Percentiles rank a stretch among this genome's conserved stretches.
Conservation (phyloP, 2,329 filamentous ascomycete genomes). For the Talaromyces sp. region DNA sequence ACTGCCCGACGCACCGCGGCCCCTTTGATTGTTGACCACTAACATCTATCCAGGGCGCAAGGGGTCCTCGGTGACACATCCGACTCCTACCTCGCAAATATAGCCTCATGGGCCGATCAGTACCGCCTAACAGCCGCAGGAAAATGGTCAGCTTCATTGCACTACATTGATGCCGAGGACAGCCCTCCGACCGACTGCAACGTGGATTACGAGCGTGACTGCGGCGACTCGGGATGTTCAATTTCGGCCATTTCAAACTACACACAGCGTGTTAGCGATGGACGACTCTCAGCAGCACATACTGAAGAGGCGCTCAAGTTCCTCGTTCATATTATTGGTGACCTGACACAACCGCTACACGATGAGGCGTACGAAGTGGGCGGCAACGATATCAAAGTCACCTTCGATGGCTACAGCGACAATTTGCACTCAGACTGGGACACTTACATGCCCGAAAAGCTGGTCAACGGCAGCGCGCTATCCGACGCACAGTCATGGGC, state of each 20-base stretch:
- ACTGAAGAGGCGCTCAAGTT: slow-evolving; percentile 52
- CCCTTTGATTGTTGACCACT: not conserved
- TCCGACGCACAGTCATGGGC: slow-evolving; percentile 28
- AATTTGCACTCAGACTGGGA: slow-evolving; percentile 79
- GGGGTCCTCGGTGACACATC: slow-evolving; percentile 48
- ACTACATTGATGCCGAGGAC: slow-evolving; percentile 57
- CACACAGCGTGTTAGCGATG: slow-evolving; percentile 24
- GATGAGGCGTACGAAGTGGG: slow-evolving; percentile 63
- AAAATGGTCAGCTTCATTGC: slow-evolving; percentile 50
- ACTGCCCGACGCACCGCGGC: too few species aligned
- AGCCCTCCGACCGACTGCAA: slow-evolving; percentile 51
- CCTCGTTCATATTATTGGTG: slow-evolving; percentile 62
- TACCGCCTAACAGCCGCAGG: slow-evolving; percentile 55
- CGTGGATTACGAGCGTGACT: slow-evolving; percentile 56
- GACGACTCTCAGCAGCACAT: slow-evolving; percentile 37
- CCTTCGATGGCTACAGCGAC: slow-evolving; percentile 58
- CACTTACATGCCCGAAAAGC: slow-evolving; percentile 67
- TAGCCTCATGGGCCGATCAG: slow-evolving; percentile 58
- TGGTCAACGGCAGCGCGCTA: slow-evolving; percentile 58
- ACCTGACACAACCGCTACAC: slow-evolving; percentile 73
- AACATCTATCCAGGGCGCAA: slow-evolving; percentile 31
- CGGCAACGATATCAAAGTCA: slow-evolving; percentile 69
- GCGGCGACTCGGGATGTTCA: slow-evolving; percentile 53
- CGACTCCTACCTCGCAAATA: slow-evolving; percentile 52
- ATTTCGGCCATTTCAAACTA: slow-evolving; percentile 59